Evolutionary conservation across 305 asterid genomes (phyloP).

Genomic region (Fraxinus ornus): DNA sequence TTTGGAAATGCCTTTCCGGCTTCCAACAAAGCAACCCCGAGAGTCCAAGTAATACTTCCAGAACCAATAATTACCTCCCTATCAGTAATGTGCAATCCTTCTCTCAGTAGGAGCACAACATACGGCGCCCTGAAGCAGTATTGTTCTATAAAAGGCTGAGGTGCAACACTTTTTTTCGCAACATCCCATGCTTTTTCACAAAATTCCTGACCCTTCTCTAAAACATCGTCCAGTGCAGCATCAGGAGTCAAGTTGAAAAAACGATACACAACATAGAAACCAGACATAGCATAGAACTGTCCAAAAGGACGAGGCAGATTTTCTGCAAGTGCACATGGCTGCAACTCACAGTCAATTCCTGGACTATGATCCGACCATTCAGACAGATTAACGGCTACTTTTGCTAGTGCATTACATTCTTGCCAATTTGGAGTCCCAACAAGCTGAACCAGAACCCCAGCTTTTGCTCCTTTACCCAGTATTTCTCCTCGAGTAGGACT

Average conservation of each 20-base stretch:
- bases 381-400: slow-evolving; percentile 56
- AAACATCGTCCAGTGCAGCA: slow-evolving; percentile 53
- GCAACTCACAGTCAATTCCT: slow-evolving; percentile 52
- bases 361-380: slow-evolving; percentile 52
- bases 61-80: slow-evolving; percentile 56
- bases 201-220: slow-evolving; percentile 62
- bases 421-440: slow-evolving; percentile 69
- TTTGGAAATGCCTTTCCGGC: slow-evolving; percentile 54
- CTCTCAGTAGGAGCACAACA: slow-evolving; percentile 54
- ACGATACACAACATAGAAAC: slow-evolving; percentile 64
- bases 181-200: slow-evolving; percentile 60
- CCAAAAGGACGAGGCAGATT: slow-evolving; percentile 63
- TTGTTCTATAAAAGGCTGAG: slow-evolving; percentile 84
- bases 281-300: slow-evolving; percentile 71
- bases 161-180: slow-evolving; percentile 57
- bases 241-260: slow-evolving; percentile 64
- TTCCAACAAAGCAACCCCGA: slow-evolving; percentile 72
- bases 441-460: slow-evolving; percentile 49
- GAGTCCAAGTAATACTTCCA: slow-evolving; percentile 77
- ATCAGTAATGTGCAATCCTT: slow-evolving; percentile 67
- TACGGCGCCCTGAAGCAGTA: slow-evolving; percentile 83
- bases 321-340: slow-evolving; percentile 62
- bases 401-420: slow-evolving; percentile 60
- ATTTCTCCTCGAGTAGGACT: slow-evolving; percentile 37
- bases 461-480: slow-evolving; percentile 39